phyloP scores from a whole-genome alignment of 306 rosid species.

The Ormosia emarginata region DNA sequence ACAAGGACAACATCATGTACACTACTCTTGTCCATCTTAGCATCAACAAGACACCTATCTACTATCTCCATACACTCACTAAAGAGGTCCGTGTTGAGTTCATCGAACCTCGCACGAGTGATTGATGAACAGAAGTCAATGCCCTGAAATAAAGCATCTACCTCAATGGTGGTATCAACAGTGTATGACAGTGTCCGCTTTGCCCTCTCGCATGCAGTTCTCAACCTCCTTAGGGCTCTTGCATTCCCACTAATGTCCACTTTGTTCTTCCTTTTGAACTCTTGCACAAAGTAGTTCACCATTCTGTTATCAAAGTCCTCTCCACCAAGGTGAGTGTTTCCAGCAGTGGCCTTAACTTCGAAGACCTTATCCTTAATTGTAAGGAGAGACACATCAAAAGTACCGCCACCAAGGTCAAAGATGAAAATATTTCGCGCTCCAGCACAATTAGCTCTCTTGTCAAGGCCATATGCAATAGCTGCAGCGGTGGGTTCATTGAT shows the following conservation, averaged over 20 bases:
- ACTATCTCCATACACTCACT: slow-evolving; percentile 43
- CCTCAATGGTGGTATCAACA: slow-evolving; percentile 37
- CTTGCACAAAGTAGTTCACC: background rate
- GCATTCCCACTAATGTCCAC: slow-evolving; percentile 26
- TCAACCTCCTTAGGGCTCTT: slow-evolving; percentile 23
- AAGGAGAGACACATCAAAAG: slow-evolving; percentile 17
- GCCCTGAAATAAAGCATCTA: slow-evolving; percentile 13
- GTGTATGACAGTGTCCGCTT: slow-evolving; percentile 45
- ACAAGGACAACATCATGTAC: slow-evolving; percentile 37
- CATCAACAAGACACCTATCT: slow-evolving; percentile 40
- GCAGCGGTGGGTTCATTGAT: slow-evolving; percentile 9
- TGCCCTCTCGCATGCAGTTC: slow-evolving; percentile 34
- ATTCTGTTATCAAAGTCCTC: background rate
- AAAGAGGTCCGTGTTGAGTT: slow-evolving; percentile 36
- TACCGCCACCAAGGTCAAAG: slow-evolving; percentile 22
- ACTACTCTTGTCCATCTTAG: slow-evolving; percentile 47
- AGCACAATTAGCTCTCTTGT: background rate
- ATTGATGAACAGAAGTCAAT: slow-evolving; percentile 5
- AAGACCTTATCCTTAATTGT: background rate
- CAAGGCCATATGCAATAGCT: slow-evolving; percentile 12
- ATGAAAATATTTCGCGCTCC: background rate
- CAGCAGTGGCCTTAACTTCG: slow-evolving; percentile 1
- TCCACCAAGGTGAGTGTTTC: slow-evolving; percentile 4
- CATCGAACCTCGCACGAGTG: slow-evolving; percentile 34
- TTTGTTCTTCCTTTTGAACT: slow-evolving; percentile 6